These are phyloP conservation scores for Ascoidea asiatica DNA, from an alignment of 805 yeast species.

Conservation along the genomic window DNA sequence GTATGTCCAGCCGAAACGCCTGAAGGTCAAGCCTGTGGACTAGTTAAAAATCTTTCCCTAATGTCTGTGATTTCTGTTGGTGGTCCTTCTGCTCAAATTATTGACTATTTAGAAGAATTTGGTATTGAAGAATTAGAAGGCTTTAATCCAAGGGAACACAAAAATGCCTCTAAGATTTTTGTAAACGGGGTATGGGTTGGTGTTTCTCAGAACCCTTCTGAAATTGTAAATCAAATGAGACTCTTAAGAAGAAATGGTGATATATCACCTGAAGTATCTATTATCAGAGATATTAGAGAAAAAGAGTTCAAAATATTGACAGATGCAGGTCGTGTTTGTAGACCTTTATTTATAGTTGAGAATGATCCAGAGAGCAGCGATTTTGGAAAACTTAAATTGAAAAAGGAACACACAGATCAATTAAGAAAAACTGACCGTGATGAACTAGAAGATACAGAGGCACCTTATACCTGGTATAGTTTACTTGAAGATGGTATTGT, in stretches of 20 bases:
- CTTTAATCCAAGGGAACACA: constrained; percentile 63
- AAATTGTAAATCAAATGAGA: constrained; percentile 80
- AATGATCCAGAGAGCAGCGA: constrained; percentile 59
- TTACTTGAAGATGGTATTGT: constrained; percentile 77
- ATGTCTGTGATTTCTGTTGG: constrained; percentile 99
- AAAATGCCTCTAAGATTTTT: constrained; percentile 84
- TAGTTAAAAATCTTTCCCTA: constrained; percentile 88
- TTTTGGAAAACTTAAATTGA: constrained; percentile 55
- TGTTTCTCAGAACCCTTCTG: constrained; percentile 93
- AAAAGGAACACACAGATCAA: constrained; percentile 70
- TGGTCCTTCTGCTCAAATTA: constrained; percentile 89
- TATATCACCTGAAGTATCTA: constrained; percentile 90
- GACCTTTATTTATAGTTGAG: constrained; percentile 90
- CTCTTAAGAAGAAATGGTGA: constrained; percentile 90
- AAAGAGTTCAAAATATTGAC: constrained; percentile 92
- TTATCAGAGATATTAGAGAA: constrained; percentile 93
- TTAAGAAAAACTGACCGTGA: constrained; percentile 48
- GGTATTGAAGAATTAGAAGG: constrained; percentile 98
- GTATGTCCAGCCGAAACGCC: constrained; percentile 99
- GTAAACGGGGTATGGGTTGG: constrained; percentile 99
- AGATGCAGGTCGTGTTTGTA: constrained; percentile 96
- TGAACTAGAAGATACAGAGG: no score
- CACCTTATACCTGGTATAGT: constrained; percentile 74
- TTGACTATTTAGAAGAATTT: constrained; percentile 93
- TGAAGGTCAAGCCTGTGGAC: constrained; percentile 99